Evolutionary conservation across 768 basidiomycete genomes (phyloP), one percentile per base, ranked within the genome.

Genomic region (Amanita exitialis): DNA sequence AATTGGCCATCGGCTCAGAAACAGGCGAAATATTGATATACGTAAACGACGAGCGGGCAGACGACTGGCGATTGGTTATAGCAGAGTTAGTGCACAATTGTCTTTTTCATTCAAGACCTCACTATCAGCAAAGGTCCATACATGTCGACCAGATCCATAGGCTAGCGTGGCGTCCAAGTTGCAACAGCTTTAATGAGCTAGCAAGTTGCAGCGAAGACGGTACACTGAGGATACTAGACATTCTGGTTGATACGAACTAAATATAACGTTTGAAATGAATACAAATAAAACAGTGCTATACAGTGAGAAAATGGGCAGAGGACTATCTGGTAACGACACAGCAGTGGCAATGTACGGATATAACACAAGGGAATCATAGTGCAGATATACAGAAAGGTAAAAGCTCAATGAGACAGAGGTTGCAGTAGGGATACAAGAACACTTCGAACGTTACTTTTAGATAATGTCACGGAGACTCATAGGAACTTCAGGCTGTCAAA

Each of bases 161-260:
- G 52, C 69, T 96, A 50, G 74, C 81, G n/a, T 97, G 90, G 90
- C 76, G 84, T 34, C 80, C 83, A 27, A 63, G 64, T 12, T 58
- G 54, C 6, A 56, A 62, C 27, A 59, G 49, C n/a, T 53, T 58
- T 39, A 69, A 66, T 51, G 73, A 80, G 53, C 75, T 97, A 47
- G 94, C 90, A 30, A 90, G 83, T 53, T 90, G 90, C 60, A 89
- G 90, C 65, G 91, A 95, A 71, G 94, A 97, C 75, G 83, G 89
- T 72, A 87, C 86, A 73, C 71, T 94, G 67, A 86, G 82, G 66
- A 74, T 95, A 70, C 69, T 82, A 66, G 72, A 72, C 61, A 70
- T 90, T 69, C 78, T 74, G 58, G 62, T 71, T 60, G 65, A 67
- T 69, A 69, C 66, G 65, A 64, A 72, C 72, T 73, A 69, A 70